phyloP scores from a whole-genome alignment of 306 rosid species.

The Castanospermum australe region DNA sequence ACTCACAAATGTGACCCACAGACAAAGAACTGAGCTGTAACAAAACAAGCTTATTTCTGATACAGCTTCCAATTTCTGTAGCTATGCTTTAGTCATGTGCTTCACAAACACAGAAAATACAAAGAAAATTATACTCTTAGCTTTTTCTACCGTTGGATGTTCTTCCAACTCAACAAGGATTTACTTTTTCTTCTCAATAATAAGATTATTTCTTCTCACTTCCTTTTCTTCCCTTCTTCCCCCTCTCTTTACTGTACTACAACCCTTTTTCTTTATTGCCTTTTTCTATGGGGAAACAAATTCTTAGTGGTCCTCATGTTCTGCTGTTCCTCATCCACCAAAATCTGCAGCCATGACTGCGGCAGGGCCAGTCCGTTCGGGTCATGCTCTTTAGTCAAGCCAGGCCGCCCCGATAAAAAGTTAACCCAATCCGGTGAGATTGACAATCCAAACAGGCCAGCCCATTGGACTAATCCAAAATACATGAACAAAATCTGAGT shows the following conservation, averaged over 20 bases:
- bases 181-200: background rate
- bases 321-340: background rate
- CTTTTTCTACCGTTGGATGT: conserved; percentile 7
- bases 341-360: background rate
- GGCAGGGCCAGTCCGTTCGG: no score
- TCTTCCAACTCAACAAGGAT: conserved; percentile 17
- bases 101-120: background rate
- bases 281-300: background rate
- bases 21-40: conserved; percentile 6
- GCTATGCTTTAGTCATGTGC: conserved; percentile 7
- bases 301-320: conserved; percentile 33
- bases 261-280: conserved; percentile 6
- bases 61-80: background rate
- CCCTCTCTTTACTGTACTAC: background rate
- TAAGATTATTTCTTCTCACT: conserved; percentile 4
- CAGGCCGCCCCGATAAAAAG: no score
- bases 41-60: background rate
- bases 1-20: background rate
- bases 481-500: no score
- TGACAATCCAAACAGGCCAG: no score
- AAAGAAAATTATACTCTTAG: background rate
- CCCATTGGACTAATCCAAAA: no score
- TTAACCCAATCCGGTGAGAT: no score
- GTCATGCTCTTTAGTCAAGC: no score
- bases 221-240: background rate